Evolutionary conservation across 768 basidiomycete species (phyloP).

Genomic region (Naganishia randhawae): DNA sequence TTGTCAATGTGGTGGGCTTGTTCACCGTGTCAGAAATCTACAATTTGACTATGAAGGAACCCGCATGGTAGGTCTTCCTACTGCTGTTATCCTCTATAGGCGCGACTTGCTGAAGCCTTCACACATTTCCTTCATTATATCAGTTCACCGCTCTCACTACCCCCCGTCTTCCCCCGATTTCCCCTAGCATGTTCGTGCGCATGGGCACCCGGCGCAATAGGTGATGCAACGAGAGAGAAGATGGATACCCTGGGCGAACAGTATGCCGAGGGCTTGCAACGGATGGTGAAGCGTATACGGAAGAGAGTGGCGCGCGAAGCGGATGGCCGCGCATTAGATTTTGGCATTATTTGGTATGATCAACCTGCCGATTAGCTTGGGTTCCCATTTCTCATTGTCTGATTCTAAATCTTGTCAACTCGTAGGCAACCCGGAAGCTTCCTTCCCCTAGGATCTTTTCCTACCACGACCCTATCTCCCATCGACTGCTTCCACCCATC

Average conservation of each 20-base stretch:
- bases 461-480: slow-evolving; percentile 38
- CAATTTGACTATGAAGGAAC: slow-evolving; percentile 36
- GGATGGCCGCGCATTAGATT: slow-evolving; percentile 31
- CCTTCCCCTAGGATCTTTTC: slow-evolving; percentile 40
- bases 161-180: slow-evolving; percentile 38
- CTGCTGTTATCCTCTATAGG: neutral
- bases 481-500: slow-evolving; percentile 48
- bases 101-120: neutral
- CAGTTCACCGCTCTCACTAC: slow-evolving; percentile 34
- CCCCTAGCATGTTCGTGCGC: slow-evolving; percentile 46
- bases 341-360: slow-evolving; percentile 37
- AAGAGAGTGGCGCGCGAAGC: slow-evolving; percentile 34
- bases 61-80: slow-evolving; percentile 34
- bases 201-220: slow-evolving; percentile 41
- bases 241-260: slow-evolving; percentile 44
- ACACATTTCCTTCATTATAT: neutral
- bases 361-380: neutral
- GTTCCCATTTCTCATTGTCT: neutral
- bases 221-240: slow-evolving; percentile 40
- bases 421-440: slow-evolving; percentile 39
- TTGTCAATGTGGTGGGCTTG: slow-evolving; percentile 33
- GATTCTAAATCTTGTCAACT: neutral
- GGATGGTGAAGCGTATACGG: slow-evolving; percentile 16
- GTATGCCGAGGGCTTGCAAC: slow-evolving; percentile 39
- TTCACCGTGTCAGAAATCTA: slow-evolving; percentile 44